Conservation (phyloP, 73 alveolate genomes). For the Stentor coeruleus region DNA sequence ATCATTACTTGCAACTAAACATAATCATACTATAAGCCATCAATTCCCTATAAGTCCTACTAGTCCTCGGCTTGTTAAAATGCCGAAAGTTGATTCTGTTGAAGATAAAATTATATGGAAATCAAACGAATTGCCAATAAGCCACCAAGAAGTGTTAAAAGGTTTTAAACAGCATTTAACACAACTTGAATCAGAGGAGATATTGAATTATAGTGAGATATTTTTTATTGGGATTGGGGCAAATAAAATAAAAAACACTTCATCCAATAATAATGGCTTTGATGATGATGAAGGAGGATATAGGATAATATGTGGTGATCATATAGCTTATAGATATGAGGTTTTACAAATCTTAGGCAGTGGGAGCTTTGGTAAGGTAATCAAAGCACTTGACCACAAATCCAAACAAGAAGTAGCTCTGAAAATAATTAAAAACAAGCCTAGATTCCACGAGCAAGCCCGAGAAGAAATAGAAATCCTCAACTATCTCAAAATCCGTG, state of each 20-base stretch:
- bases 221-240: background rate
- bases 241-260: too few relatives aligned
- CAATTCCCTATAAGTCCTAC: constrained; percentile 48
- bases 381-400: background rate
- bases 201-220: background rate
- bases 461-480: background rate
- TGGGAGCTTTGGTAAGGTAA: background rate
- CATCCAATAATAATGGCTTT: too few relatives aligned
- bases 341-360: background rate
- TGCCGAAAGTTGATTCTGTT: constrained; percentile 40
- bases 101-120: constrained; percentile 2
- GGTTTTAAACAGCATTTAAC: background rate
- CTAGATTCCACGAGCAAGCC: background rate
- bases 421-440: background rate
- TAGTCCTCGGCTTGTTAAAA: constrained; percentile 46
- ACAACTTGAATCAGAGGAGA: background rate
- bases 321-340: background rate
- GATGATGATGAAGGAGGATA: constrained; percentile 27
- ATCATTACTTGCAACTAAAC: background rate
- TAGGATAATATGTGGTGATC: background rate
- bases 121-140: background rate
- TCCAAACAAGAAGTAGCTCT: background rate
- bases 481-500: background rate
- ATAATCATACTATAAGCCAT: background rate
- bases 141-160: background rate